Conservation (phyloP, 345 rosid species). For the Salix arbutifolia region DNA sequence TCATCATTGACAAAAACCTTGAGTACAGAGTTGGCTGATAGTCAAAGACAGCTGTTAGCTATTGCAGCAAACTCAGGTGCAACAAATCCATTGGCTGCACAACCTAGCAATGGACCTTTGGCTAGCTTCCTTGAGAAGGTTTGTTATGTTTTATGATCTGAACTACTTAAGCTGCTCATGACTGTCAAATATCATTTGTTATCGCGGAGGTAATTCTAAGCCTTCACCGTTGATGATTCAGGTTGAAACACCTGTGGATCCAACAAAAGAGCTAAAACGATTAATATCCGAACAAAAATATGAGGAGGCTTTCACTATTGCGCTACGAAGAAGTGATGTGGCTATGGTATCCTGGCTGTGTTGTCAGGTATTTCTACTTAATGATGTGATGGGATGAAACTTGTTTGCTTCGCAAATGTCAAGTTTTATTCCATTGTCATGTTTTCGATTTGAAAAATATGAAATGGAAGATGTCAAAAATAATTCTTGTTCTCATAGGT, state of each 20-base stretch:
- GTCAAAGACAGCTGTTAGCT: slow-evolving; percentile 63
- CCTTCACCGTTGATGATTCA: slow-evolving; percentile 18
- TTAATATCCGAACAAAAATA: slow-evolving; percentile 64
- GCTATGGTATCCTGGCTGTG: slow-evolving; percentile 86
- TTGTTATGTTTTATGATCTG: slow-evolving; percentile 7
- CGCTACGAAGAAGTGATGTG: slow-evolving; percentile 78
- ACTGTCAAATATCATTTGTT: background rate
- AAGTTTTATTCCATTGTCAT: background rate
- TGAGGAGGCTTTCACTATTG: slow-evolving; percentile 71
- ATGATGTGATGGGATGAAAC: slow-evolving; percentile 3
- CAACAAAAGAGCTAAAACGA: slow-evolving; percentile 60
- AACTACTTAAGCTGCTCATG: background rate
- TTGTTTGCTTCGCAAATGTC: background rate
- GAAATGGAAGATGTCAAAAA: background rate
- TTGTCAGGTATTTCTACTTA: slow-evolving; percentile 47
- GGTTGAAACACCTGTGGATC: slow-evolving; percentile 74
- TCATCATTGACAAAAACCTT: slow-evolving; percentile 61
- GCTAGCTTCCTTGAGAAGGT: slow-evolving; percentile 64
- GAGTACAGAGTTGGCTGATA: slow-evolving; percentile 77
- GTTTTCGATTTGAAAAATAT: background rate
- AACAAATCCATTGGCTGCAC: slow-evolving; percentile 46
- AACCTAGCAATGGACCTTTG: slow-evolving; percentile 65
- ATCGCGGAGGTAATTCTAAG: background rate
- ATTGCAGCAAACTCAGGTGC: slow-evolving; percentile 57
- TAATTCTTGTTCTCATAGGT: no score